Conservation (phyloP, 2,329 filamentous ascomycete species). For the Nemania abortiva region DNA sequence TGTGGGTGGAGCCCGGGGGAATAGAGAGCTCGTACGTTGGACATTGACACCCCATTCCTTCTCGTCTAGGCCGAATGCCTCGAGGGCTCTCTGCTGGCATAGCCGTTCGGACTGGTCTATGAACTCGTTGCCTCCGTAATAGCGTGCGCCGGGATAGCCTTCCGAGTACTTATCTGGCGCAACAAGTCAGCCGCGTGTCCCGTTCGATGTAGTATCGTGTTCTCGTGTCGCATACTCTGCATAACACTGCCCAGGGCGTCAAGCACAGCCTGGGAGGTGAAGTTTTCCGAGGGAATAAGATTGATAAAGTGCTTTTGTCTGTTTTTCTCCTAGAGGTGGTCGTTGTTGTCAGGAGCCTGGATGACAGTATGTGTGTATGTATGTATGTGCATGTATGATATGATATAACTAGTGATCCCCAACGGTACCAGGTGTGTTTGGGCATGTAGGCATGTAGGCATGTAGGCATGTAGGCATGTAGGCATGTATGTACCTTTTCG, state of each 20-base stretch:
- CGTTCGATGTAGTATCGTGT: background rate
- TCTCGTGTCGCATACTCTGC: constrained; percentile 75
- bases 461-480: constrained; percentile 53
- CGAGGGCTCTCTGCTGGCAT: constrained; percentile 89
- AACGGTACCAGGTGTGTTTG: constrained; percentile 1
- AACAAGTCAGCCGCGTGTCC: constrained; percentile 13
- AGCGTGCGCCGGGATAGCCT: constrained; percentile 94
- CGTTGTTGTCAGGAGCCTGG: constrained; percentile 25
- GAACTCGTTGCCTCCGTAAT: constrained; percentile 97
- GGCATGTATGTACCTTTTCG: constrained; percentile 74
- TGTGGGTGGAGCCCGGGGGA: background rate
- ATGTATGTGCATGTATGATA: background rate
- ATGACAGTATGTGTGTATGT: no score
- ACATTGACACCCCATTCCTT: constrained; percentile 98
- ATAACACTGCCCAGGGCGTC: constrained; percentile 93
- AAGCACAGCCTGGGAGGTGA: constrained; percentile 91
- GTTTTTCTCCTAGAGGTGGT: constrained; percentile 81
- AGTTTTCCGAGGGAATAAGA: constrained; percentile 94
- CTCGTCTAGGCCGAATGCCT: constrained; percentile 85
- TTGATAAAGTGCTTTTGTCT: constrained; percentile 99
- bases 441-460: background rate
- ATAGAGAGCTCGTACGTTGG: constrained; percentile 70
- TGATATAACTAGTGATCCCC: background rate
- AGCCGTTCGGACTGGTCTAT: constrained; percentile 91
- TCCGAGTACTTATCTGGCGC: constrained; percentile 93